Evolutionary conservation across 177 flowering plant genomes (phyloP).

Genomic region (Vitis hybrid): DNA sequence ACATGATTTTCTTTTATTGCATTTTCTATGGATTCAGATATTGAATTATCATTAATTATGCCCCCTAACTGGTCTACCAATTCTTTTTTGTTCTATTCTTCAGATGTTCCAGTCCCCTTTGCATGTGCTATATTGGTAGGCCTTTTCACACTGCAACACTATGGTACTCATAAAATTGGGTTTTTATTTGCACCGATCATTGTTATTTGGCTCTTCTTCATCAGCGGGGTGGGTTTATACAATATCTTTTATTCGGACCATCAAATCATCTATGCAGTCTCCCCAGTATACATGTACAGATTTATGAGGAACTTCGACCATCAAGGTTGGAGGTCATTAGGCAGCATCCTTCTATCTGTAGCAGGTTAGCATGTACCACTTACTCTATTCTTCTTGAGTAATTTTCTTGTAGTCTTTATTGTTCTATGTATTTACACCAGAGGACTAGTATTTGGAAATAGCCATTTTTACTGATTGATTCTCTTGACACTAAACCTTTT

Average conservation of each 20-base stretch:
- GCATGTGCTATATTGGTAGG: conserved; percentile 53
- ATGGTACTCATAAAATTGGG: conserved; percentile 52
- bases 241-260: conserved; percentile 42
- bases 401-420: not conserved
- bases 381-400: not conserved
- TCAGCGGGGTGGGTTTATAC: conserved; percentile 41
- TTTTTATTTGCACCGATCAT: conserved; percentile 60
- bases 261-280: conserved; percentile 33
- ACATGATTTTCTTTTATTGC: too few species aligned
- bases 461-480: not conserved
- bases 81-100: not conserved
- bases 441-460: not conserved
- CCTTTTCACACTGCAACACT: conserved; percentile 55
- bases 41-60: not conserved
- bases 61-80: too few species aligned
- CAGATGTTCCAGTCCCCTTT: conserved; percentile 52
- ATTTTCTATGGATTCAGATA: too few species aligned
- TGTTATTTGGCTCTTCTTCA: conserved; percentile 48
- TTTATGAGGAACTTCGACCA: conserved; percentile 28
- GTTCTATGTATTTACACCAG: not conserved
- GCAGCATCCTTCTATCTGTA: conserved; percentile 46
- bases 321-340: conserved; percentile 41
- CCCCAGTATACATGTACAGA: conserved; percentile 42
- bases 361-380: conserved; percentile 37
- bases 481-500: not conserved